Evolutionary conservation across 805 yeast species (phyloP), one percentile per base, ranked within the genome.

Genomic region (Candida rishiriensis): DNA sequence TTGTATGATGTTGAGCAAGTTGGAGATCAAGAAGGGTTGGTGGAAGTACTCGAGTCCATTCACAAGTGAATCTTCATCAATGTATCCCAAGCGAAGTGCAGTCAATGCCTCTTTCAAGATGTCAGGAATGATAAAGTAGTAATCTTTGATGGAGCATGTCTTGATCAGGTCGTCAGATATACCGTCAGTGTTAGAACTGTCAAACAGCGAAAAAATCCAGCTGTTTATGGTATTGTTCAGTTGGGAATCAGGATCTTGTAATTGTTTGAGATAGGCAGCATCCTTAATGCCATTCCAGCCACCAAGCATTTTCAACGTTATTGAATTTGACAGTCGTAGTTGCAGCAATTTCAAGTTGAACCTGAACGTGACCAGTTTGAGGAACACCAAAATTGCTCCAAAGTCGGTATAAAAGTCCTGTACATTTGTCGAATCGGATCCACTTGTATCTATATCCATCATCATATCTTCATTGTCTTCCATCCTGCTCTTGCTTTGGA

Each of bases 11-110:
- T 78, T 76, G 6, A 77, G 65, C 30, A 81, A 56, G 11, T 83
- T 75, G 8, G 76, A 69, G 1, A 85, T 69, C 51, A 91, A 69
- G 50, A 87, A 85, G 2, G 88, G 85, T 55, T 90, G 96, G 37
- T 85, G 70, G 52, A 91, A 85, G 56, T 90, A 88, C 56, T 90
- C 97, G 31, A 91, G 69, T 0, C 97, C 97, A 44, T 85, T 86
- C 39, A 72, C 73, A 34, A 88, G 68, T 4, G 79, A 74, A 3
- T 81, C 82, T 10, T 73, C 60, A 50, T 80, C 83, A 3, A 87
- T 70, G 12, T 78, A 64, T 1, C 76, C 78, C 18, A 72, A 63
- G 17, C 75, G 73, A 40, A 78, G 70, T 1, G 95, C 86, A 13
- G 72, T 59, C 11, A 87, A 69, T 0, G 88, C 83, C 57, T 88